Evolutionary conservation across 192 early-diverging fungal species (phyloP).

Genomic region (Entophlyctis helioformis): DNA sequence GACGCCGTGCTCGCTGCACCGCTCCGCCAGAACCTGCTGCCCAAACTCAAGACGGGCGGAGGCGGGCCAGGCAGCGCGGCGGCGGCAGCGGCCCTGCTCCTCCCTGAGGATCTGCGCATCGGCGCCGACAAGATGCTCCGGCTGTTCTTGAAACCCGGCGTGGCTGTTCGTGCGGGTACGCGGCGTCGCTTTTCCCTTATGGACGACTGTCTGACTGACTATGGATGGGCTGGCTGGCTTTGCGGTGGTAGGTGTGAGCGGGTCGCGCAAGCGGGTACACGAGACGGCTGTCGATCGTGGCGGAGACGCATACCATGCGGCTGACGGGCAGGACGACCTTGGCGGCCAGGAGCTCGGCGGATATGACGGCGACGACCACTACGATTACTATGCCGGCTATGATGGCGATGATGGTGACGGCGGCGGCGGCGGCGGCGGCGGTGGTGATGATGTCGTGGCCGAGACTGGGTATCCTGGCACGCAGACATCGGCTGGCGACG

Average conservation of each 20-base stretch:
- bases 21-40: slow-evolving; percentile 44
- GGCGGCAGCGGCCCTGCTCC: too few relatives aligned
- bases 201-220: too few relatives aligned
- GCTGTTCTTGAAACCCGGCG: slow-evolving; percentile 31
- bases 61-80: too few relatives aligned
- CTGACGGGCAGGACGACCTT: neutral
- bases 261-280: slow-evolving; percentile 8
- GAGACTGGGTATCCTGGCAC: too few relatives aligned
- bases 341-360: neutral
- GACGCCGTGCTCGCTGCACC: too few relatives aligned
- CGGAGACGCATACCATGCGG: neutral
- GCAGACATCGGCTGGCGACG: too few relatives aligned
- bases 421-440: too few relatives aligned
- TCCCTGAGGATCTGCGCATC: slow-evolving; percentile 79
- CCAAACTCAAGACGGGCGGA: slow-evolving; percentile 41
- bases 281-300: neutral
- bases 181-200: too few relatives aligned
- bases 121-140: slow-evolving; percentile 50
- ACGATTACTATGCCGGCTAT: neutral
- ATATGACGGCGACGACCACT: slow-evolving; percentile 6
- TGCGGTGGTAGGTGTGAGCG: too few relatives aligned
- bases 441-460: too few relatives aligned
- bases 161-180: too few relatives aligned
- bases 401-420: neutral
- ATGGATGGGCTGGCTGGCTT: too few relatives aligned